phyloP scores from a whole-genome alignment of 768 basidiomycete genomes.

The Gloeopeniophorella convolvens region DNA sequence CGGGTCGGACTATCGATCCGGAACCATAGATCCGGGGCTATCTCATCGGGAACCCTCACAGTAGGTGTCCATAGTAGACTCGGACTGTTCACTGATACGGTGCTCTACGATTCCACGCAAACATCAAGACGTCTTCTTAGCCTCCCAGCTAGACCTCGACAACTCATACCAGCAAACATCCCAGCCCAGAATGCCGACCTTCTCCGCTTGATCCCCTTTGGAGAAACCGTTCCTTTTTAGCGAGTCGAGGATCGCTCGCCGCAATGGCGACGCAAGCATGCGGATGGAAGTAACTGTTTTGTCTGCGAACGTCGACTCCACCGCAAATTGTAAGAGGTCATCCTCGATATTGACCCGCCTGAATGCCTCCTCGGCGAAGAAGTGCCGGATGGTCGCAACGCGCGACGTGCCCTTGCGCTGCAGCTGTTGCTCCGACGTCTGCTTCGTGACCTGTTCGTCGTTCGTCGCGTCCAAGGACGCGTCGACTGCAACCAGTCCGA shows the following conservation, averaged over 20 bases:
- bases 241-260: conserved; percentile 41
- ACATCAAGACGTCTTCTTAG: not conserved
- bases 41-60: no score
- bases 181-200: conserved; percentile 55
- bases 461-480: conserved; percentile 40
- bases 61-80: no score
- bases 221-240: conserved; percentile 45
- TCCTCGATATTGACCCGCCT: conserved; percentile 50
- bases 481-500: conserved; percentile 69
- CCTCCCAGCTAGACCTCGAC: conserved; percentile 41
- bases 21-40: no score
- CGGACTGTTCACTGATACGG: no score
- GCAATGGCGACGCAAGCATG: conserved; percentile 43
- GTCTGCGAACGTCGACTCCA: conserved; percentile 49
- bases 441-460: conserved; percentile 24
- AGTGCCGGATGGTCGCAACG: conserved; percentile 65
- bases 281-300: conserved; percentile 39
- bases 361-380: conserved; percentile 63
- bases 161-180: conserved; percentile 39
- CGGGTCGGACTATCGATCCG: no score
- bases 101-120: no score
- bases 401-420: conserved; percentile 34
- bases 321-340: conserved; percentile 58
- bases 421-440: conserved; percentile 18
- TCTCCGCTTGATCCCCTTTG: conserved; percentile 36